Conservation (phyloP, 2,329 filamentous ascomycete species). For the Cladophialophora carrionii region DNA sequence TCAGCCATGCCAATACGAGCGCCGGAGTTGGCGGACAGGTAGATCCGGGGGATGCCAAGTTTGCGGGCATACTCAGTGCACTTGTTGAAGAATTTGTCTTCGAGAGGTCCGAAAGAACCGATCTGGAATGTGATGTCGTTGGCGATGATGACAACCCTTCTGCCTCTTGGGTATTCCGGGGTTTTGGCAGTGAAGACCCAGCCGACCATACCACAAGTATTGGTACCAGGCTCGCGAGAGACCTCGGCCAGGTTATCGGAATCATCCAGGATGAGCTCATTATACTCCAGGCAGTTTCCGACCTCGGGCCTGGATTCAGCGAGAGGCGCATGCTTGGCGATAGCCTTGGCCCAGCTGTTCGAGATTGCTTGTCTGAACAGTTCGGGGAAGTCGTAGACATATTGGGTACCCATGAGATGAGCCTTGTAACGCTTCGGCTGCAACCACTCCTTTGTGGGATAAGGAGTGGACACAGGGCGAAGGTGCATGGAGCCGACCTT, state of each 20-base stretch:
- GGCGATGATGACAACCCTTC: constrained; percentile 93
- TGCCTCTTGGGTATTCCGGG: constrained; percentile 89
- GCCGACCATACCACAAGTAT: constrained; percentile 96
- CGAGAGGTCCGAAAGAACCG: constrained; percentile 92
- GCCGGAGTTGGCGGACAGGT: constrained; percentile 98
- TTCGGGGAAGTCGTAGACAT: constrained; percentile 99
- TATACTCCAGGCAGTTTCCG: constrained; percentile 92
- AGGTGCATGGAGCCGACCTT: constrained; percentile 96
- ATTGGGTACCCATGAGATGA: constrained; percentile 98
- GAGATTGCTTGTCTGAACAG: constrained; percentile 97
- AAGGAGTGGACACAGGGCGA: constrained; percentile 85
- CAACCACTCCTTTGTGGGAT: constrained; percentile 97
- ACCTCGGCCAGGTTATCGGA: constrained; percentile 90
- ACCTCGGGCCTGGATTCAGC: constrained; percentile 78
- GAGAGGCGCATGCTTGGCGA: constrained; percentile 72
- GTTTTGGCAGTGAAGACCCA: constrained; percentile 95
- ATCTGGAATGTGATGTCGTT: constrained; percentile 99
- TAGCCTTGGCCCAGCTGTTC: constrained; percentile 83
- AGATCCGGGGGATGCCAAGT: constrained; percentile 93
- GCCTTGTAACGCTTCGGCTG: constrained; percentile 99
- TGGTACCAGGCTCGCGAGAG: constrained; percentile 90
- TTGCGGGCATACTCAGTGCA: constrained; percentile 94
- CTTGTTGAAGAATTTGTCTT: constrained; percentile 99
- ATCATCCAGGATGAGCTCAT: constrained; percentile 92
- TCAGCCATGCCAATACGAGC: constrained; percentile 95